Conservation (phyloP, 116 monocot species). For the Trichopus zeylanicus region DNA sequence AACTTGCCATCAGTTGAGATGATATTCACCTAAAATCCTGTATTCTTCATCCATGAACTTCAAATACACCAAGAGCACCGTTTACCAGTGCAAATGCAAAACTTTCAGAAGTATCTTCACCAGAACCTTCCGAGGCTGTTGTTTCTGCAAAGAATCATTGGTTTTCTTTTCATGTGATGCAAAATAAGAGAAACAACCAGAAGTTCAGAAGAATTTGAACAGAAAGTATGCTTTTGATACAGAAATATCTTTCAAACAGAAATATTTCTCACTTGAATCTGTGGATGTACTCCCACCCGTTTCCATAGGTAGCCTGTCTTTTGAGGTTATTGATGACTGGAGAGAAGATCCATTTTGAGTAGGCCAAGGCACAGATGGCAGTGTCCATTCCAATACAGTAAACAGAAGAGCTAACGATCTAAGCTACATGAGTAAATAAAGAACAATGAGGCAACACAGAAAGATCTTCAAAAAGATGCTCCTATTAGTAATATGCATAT, state of each 20-base stretch:
- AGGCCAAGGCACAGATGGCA: slow-evolving; percentile 82
- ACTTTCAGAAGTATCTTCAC: slow-evolving; percentile 90
- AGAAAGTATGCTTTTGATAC: background rate
- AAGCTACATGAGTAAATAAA: slow-evolving; percentile 57
- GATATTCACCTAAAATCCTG: slow-evolving; percentile 81
- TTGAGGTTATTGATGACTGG: slow-evolving; percentile 38
- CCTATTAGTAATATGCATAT: background rate
- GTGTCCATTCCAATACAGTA: slow-evolving; percentile 99
- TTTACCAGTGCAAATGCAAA: slow-evolving; percentile 98
- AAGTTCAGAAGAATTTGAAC: background rate
- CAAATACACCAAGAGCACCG: slow-evolving; percentile 99
- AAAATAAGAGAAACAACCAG: background rate
- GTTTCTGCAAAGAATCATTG: slow-evolving; percentile 35
- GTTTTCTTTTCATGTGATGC: slow-evolving; percentile 8
- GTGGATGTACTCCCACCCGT: slow-evolving; percentile 23
- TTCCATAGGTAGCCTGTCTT: slow-evolving; percentile 35
- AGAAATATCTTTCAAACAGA: background rate
- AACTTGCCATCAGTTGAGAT: background rate
- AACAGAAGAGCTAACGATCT: slow-evolving; percentile 99
- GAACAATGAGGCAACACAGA: no score
- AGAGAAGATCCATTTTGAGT: slow-evolving; percentile 53
- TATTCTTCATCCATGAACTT: slow-evolving; percentile 96
- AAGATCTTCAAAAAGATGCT: no score
- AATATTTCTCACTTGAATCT: slow-evolving; percentile 55
- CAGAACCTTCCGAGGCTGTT: slow-evolving; percentile 46